Evolutionary conservation across 106 monocot species (phyloP), one percentile per base, ranked within the genome.

Genomic region (Ottelia alismoides): DNA sequence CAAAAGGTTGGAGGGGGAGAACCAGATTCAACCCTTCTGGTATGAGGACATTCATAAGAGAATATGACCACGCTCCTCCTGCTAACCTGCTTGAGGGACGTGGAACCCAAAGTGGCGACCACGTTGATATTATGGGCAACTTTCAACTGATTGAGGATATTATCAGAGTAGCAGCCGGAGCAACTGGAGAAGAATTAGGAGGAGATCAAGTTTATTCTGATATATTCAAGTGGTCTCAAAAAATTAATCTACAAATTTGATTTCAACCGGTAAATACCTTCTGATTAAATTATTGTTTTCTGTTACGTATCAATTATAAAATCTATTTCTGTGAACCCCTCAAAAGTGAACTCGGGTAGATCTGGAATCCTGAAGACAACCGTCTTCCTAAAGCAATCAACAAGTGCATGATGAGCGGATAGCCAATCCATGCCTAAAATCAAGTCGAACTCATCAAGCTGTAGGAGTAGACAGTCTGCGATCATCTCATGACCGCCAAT

Each of bases 61-160:
- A 98, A 53, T 98, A 85, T 52, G 60, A 78, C 56, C 98, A 98
- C 65, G 77, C 89, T 0, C 82, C 98, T 65, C 98, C 96, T 16
- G 44, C 79, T 28, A 98, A 66, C 70, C 68, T 98, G 21, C 71
- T 98, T 50, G 82, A 98, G 70, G 98, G 98, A 27, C 55, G 98
- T 45, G 98, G 98, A 16, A 89, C 98, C 4, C 98, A 98, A 68
- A 98, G 98, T 65, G 98, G 98, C 26, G 79, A 81, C 11, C 98
- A 98, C 55, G 89, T 98, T 57, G 98, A 98, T 74, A 98, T 98
- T 18, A 98, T 98, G 98, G 98, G 98, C 1, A 98, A 98, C 44
- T 98, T 98, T 65, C 89, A 85, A 20, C 61, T 98, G 17, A 90
- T 98, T 61, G 90, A 98, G 56, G 98, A 98, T 65, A 61, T 98